These are phyloP conservation scores for Phyllosticta citriasiana DNA, from an alignment of 2,329 filamentous ascomycete genomes.

Conservation along the genomic window DNA sequence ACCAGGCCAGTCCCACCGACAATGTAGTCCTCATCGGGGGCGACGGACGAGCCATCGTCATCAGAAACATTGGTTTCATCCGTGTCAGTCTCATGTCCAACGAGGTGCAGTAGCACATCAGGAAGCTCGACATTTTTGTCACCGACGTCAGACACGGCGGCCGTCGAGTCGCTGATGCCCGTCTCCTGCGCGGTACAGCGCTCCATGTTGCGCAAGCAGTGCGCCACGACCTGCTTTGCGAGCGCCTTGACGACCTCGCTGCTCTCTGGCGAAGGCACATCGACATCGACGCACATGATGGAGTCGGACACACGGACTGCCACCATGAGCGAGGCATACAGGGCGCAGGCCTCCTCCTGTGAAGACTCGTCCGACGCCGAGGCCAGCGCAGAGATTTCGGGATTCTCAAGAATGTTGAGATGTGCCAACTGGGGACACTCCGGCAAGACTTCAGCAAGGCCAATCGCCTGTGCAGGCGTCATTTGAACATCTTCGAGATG, in stretches of 20 bases:
- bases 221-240: slow-evolving; percentile 89
- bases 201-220: slow-evolving; percentile 87
- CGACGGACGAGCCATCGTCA: slow-evolving; percentile 48
- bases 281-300: slow-evolving; percentile 83
- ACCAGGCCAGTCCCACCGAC: slow-evolving; percentile 93
- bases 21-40: slow-evolving; percentile 87
- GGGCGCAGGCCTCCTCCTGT: slow-evolving; percentile 86
- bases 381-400: slow-evolving; percentile 58
- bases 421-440: slow-evolving; percentile 76
- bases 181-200: slow-evolving; percentile 59
- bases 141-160: slow-evolving; percentile 31
- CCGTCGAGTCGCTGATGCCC: slow-evolving; percentile 29
- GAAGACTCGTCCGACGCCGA: slow-evolving; percentile 65
- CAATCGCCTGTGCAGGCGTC: slow-evolving; percentile 79
- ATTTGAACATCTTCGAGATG: slow-evolving; percentile 79
- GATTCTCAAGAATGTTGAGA: slow-evolving; percentile 77
- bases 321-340: slow-evolving; percentile 85
- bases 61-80: slow-evolving; percentile 43
- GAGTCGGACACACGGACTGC: slow-evolving; percentile 75
- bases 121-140: slow-evolving; percentile 49
- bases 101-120: slow-evolving; percentile 76
- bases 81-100: slow-evolving; percentile 48
- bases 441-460: slow-evolving; percentile 79
- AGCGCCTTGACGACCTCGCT: slow-evolving; percentile 86
- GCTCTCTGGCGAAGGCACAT: slow-evolving; percentile 70